These are phyloP conservation scores for Heliamphora exappendiculata DNA, from an alignment of 148 eudicot genomes.

Conservation along the genomic window DNA sequence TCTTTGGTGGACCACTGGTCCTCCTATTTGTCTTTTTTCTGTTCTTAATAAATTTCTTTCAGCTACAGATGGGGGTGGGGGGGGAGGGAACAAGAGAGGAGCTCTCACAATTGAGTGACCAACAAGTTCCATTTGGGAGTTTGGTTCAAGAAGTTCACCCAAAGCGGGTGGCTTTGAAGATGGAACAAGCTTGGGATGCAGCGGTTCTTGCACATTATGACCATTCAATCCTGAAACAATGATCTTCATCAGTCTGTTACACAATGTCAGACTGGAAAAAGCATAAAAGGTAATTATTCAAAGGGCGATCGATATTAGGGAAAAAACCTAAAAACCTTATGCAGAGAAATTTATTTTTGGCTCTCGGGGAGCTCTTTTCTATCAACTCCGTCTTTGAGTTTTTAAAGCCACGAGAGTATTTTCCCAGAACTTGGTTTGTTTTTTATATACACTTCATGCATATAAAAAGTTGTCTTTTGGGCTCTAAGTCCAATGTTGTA, in stretches of 20 bases:
- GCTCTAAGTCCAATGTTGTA: not conserved
- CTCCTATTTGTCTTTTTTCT: too few relatives aligned
- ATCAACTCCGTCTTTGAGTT: not conserved
- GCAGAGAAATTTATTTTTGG: not conserved
- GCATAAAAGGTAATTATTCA: not conserved
- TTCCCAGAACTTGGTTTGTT: not conserved
- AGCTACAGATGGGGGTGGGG: too few relatives aligned
- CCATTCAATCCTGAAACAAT: conserved; percentile 31
- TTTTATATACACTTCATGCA: not conserved
- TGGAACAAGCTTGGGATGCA: conserved; percentile 30
- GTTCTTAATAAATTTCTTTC: too few relatives aligned
- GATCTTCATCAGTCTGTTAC: conserved; percentile 1
- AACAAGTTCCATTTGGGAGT: conserved; percentile 52
- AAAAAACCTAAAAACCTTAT: not conserved
- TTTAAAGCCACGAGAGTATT: not conserved
- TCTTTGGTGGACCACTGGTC: too few relatives aligned
- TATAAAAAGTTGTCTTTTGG: not conserved
- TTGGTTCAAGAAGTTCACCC: conserved; percentile 29
- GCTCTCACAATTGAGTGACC: conserved; percentile 64
- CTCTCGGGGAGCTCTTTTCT: not conserved
- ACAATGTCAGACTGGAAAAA: not conserved
- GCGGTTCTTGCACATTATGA: conserved; percentile 38
- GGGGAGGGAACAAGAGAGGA: not conserved
- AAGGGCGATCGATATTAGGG: not conserved
- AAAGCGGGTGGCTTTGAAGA: conserved; percentile 21